A percentile compares a stretch with the other conserved stretches of the same genome.
Conservation (phyloP, 352 stramenopile species). For the Phytophthora europaea region DNA sequence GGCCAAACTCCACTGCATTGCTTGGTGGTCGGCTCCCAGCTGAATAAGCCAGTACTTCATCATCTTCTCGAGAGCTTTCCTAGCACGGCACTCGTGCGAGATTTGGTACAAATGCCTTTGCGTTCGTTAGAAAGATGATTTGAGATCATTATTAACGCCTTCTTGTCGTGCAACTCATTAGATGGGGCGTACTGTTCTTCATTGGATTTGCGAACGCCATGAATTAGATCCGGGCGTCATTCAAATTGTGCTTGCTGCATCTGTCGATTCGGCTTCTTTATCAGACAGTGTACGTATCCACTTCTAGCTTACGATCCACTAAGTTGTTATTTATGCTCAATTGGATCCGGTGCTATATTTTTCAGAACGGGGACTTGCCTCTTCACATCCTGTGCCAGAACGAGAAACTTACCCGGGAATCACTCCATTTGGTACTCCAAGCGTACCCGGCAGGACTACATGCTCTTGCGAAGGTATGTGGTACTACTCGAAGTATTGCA, state of each 20-base stretch:
- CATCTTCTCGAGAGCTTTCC: conserved; percentile 49
- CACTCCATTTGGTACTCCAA: conserved; percentile 46
- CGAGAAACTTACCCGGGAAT: conserved; percentile 28
- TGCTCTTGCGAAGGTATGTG: conserved; percentile 41
- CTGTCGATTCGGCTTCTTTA: conserved; percentile 17
- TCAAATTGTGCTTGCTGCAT: conserved; percentile 32
- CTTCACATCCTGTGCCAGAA: conserved; percentile 73
- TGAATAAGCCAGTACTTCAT: conserved; percentile 48
- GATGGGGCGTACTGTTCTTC: conserved; percentile 59
- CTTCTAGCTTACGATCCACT: not conserved
- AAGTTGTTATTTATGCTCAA: not conserved
- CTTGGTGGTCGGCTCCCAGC: conserved; percentile 34
- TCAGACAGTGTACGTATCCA: conserved; percentile 23
- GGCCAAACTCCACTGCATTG: conserved; percentile 61
- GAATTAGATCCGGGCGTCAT: conserved; percentile 36
- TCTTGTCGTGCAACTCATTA: conserved; percentile 21
- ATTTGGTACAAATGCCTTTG: conserved; percentile 43
- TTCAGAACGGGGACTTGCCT: conserved; percentile 61
- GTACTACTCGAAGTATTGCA: not conserved
- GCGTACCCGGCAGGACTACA: conserved; percentile 41
- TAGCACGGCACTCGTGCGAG: conserved; percentile 39
- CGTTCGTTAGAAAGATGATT: not conserved
- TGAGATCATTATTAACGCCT: conserved; percentile 8
- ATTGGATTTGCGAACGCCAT: conserved; percentile 62
- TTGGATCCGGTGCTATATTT: not conserved